Conservation (phyloP, 805 yeast genomes). For the Starmerella ratchasimensis region DNA sequence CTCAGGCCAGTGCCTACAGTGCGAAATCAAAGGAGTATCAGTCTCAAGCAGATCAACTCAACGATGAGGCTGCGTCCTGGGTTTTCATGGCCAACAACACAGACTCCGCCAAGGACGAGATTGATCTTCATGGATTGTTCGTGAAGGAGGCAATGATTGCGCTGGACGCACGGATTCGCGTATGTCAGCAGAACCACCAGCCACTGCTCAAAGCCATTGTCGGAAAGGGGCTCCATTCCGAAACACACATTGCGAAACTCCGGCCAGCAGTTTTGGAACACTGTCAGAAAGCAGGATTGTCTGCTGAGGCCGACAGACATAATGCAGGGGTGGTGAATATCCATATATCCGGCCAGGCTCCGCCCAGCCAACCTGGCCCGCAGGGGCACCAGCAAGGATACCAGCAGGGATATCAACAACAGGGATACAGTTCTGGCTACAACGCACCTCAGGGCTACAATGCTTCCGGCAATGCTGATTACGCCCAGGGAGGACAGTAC, state of each 20-base stretch:
- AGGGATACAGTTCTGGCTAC: background rate
- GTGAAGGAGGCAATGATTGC: constrained; percentile 78
- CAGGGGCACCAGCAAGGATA: constrained; percentile 9
- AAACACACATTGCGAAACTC: constrained; percentile 67
- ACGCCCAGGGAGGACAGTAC: background rate
- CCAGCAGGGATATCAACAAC: constrained; percentile 18
- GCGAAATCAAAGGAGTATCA: constrained; percentile 49
- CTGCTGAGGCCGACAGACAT: constrained; percentile 46
- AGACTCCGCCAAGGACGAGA: constrained; percentile 73
- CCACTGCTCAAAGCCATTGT: constrained; percentile 51
- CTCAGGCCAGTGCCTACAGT: constrained; percentile 58
- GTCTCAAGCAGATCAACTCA: constrained; percentile 50
- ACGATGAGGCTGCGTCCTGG: constrained; percentile 57
- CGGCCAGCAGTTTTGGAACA: constrained; percentile 78
- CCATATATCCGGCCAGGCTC: constrained; percentile 34
- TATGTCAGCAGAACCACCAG: constrained; percentile 24
- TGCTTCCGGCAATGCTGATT: no score
- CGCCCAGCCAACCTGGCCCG: constrained; percentile 5
- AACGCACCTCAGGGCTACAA: constrained; percentile 9
- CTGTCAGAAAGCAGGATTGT: constrained; percentile 53
- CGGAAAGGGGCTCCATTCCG: constrained; percentile 83
- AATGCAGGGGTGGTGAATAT: constrained; percentile 74
- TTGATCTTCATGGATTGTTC: constrained; percentile 83
- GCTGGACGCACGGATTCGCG: constrained; percentile 55
- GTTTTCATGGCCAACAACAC: constrained; percentile 69